phyloP scores from a whole-genome alignment of 768 basidiomycete genomes.

The Tremella fuciformis region DNA sequence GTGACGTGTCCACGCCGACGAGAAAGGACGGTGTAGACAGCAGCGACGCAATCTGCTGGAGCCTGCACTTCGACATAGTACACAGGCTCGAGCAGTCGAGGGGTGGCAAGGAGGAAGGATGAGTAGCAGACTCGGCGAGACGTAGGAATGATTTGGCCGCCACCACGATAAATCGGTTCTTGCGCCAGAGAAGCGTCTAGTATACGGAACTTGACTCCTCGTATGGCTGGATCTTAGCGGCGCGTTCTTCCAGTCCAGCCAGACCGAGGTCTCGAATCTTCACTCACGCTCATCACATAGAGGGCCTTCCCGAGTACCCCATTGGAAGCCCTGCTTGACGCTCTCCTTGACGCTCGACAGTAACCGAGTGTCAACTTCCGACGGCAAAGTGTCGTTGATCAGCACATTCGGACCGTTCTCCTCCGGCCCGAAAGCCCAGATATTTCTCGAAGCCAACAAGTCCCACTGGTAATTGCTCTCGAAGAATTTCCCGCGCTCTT shows the following conservation, averaged over 20 bases:
- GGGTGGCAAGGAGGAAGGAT: constrained; percentile 96
- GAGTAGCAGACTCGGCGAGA: constrained; percentile 99
- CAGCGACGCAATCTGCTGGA: constrained; percentile 96
- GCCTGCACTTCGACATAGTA: constrained; percentile 99
- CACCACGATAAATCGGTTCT: constrained; percentile 96
- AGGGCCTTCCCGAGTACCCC: constrained; percentile 97
- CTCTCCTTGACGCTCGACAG: constrained; percentile 86
- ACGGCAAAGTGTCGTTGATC: constrained; percentile 92
- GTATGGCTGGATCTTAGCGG: constrained; percentile 66
- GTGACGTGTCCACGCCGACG: constrained; percentile 98
- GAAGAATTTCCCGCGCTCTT: constrained; percentile 93
- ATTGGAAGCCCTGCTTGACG: constrained; percentile 98
- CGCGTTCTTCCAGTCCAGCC: neutral
- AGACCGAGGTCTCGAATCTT: too few relatives aligned
- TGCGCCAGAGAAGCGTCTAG: constrained; percentile 86
- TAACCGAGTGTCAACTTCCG: constrained; percentile 91
- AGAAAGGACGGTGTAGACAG: constrained; percentile 97
- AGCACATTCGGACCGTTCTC: constrained; percentile 91
- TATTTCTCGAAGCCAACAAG: constrained; percentile 89
- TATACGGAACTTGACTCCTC: constrained; percentile 96
- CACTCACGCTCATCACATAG: constrained; percentile 97
- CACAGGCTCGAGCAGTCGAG: constrained; percentile 92
- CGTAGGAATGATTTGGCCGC: constrained; percentile 97
- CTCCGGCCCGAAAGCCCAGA: constrained; percentile 99
- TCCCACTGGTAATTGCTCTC: constrained; percentile 99